Conservation (phyloP, 2,329 filamentous ascomycete species). For the Xylariaceae sp. region DNA sequence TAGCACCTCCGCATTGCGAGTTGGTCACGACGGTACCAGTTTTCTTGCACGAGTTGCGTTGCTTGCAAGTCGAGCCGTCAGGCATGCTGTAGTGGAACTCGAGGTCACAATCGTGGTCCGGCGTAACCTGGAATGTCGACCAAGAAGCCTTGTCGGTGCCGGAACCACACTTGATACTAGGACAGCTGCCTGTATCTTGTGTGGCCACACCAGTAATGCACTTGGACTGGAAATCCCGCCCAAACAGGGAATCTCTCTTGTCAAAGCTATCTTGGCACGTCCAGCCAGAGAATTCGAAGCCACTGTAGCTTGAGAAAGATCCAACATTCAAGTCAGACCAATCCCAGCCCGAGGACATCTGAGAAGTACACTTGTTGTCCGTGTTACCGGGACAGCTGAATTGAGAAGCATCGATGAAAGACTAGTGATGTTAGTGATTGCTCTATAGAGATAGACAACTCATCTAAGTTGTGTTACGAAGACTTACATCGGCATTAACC, state of each 20-base stretch:
- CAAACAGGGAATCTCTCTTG: slow-evolving; percentile 55
- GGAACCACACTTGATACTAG: slow-evolving; percentile 54
- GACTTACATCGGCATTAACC: slow-evolving; percentile 45
- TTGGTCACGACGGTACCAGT: slow-evolving; percentile 71
- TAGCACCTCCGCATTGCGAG: slow-evolving; percentile 88
- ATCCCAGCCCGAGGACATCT: slow-evolving; percentile 67
- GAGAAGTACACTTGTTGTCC: slow-evolving; percentile 71
- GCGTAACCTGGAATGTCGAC: slow-evolving; percentile 65
- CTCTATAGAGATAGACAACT: neutral
- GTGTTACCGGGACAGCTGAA: slow-evolving; percentile 69
- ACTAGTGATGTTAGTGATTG: slow-evolving; percentile 11
- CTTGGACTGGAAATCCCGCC: slow-evolving; percentile 53
- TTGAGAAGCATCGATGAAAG: slow-evolving; percentile 34
- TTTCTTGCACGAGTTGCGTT: slow-evolving; percentile 63
- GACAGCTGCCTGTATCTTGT: slow-evolving; percentile 43
- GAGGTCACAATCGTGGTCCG: slow-evolving; percentile 72
- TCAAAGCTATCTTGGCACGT: slow-evolving; percentile 56
- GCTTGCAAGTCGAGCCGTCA: slow-evolving; percentile 77
- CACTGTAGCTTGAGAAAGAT: slow-evolving; percentile 61
- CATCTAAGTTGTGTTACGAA: too few relatives aligned
- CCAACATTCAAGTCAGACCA: slow-evolving; percentile 63
- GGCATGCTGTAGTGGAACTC: slow-evolving; percentile 86
- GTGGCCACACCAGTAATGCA: slow-evolving; percentile 56
- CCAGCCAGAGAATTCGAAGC: slow-evolving; percentile 72
- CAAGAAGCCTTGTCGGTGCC: slow-evolving; percentile 66